A percentile compares a stretch with the other conserved stretches of the same genome.
phyloP scores from a whole-genome alignment of 2,329 filamentous ascomycete genomes.

The Colletotrichum orchidophilum region DNA sequence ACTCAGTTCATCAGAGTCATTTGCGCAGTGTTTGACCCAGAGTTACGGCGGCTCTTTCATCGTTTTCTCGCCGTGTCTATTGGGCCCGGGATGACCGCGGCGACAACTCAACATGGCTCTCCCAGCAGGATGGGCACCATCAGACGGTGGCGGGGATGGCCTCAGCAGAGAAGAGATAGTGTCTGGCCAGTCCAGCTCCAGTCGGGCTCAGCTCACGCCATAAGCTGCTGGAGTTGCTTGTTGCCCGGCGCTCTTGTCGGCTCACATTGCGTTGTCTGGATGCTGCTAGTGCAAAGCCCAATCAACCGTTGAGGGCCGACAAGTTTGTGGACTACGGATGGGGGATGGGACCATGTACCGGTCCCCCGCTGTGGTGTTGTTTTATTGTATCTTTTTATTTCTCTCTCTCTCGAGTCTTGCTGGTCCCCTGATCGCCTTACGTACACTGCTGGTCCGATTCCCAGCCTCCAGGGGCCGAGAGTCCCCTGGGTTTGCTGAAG shows the following conservation, averaged over 20 bases:
- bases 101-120: neutral
- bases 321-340: neutral
- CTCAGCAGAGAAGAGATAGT: neutral
- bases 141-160: constrained; percentile 21
- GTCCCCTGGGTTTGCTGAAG: neutral
- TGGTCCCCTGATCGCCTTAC: neutral
- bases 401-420: neutral
- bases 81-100: constrained; percentile 1
- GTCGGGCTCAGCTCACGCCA: neutral
- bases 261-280: constrained; percentile 4
- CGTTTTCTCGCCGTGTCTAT: neutral
- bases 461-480: too few species aligned
- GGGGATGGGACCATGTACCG: neutral
- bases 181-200: constrained; percentile 3
- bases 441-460: too few species aligned
- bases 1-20: neutral
- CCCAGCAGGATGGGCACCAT: neutral
- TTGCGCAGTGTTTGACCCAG: constrained; percentile 3
- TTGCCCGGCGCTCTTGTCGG: neutral
- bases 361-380: neutral
- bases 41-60: neutral
- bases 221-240: neutral
- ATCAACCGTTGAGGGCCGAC: neutral
- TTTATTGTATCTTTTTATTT: constrained; percentile 4
- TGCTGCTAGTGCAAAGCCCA: neutral